A percentile compares a stretch with the other conserved stretches of the same genome.
Evolutionary conservation across 441 rosid species (phyloP).

Genomic region (Manihot esculenta): DNA sequence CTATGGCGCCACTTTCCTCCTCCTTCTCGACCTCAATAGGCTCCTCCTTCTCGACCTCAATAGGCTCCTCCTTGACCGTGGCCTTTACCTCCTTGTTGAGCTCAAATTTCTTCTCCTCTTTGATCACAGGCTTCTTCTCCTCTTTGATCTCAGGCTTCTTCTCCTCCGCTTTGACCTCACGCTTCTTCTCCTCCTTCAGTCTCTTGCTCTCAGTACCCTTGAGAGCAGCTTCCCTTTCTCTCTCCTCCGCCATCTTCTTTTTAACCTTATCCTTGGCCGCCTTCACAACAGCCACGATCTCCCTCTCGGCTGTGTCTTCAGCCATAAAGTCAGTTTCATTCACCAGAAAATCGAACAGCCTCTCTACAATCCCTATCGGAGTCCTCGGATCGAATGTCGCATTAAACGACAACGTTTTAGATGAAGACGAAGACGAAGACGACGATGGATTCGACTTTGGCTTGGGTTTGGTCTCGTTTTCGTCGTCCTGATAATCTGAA

Average conservation of each 20-base stretch:
- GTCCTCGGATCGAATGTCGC: slow-evolving; percentile 58
- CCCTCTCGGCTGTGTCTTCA: slow-evolving; percentile 52
- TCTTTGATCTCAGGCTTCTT: neutral
- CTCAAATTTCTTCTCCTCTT: slow-evolving; percentile 5
- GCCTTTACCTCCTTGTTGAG: neutral
- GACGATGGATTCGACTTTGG: slow-evolving; percentile 33
- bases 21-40: too few relatives aligned
- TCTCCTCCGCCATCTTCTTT: slow-evolving; percentile 32
- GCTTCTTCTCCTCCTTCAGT: slow-evolving; percentile 19
- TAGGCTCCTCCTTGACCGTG: slow-evolving; percentile 2
- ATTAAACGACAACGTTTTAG: slow-evolving; percentile 34
- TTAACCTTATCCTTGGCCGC: slow-evolving; percentile 53
- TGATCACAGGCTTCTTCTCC: neutral
- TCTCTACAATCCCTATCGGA: slow-evolving; percentile 62
- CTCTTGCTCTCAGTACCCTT: slow-evolving; percentile 22
- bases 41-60: slow-evolving; percentile 24
- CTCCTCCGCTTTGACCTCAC: slow-evolving; percentile 18
- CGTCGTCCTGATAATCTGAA: slow-evolving; percentile 69
- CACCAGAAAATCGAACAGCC: slow-evolving; percentile 60
- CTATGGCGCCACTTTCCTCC: slow-evolving; percentile 30
- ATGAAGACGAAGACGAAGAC: slow-evolving; percentile 31
- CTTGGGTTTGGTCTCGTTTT: slow-evolving; percentile 17
- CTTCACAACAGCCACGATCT: slow-evolving; percentile 51
- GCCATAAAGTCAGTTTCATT: slow-evolving; percentile 59
- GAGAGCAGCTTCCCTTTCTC: slow-evolving; percentile 25